These are phyloP conservation scores for Cladophialophora bantiana DNA, from an alignment of 2,329 filamentous ascomycete genomes.

Conservation along the genomic window DNA sequence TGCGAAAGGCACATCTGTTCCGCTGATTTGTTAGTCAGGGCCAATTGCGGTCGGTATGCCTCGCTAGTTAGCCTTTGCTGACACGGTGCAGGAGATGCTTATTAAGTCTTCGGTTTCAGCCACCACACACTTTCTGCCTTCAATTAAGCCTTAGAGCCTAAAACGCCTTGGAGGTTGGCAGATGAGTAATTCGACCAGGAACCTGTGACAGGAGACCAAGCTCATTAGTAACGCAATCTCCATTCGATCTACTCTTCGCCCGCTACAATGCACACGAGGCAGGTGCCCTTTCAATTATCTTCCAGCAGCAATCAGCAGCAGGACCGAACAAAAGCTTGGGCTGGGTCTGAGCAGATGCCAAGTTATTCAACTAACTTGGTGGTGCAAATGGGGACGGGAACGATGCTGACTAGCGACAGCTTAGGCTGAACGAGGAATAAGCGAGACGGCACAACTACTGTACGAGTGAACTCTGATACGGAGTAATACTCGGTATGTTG, in stretches of 20 bases:
- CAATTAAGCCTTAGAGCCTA: neutral
- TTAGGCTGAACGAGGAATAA: neutral
- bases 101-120: neutral
- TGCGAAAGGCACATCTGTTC: neutral
- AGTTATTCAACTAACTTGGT: neutral
- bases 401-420: neutral
- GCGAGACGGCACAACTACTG: neutral
- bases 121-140: neutral
- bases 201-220: too few species aligned
- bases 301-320: too few species aligned
- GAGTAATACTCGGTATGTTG: neutral
- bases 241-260: too few species aligned
- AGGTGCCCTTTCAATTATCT: neutral
- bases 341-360: neutral
- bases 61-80: neutral
- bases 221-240: too few species aligned
- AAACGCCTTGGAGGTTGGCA: neutral
- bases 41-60: neutral
- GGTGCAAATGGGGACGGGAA: too few species aligned
- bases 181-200: neutral
- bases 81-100: neutral
- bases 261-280: too few species aligned
- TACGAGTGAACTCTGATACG: too few species aligned
- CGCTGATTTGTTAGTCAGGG: neutral
- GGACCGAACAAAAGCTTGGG: too few species aligned